Evolutionary conservation across 2,329 filamentous ascomycete species (phyloP), one percentile per base, ranked within the genome.

Genomic region (Aspergillus fumigatus): DNA sequence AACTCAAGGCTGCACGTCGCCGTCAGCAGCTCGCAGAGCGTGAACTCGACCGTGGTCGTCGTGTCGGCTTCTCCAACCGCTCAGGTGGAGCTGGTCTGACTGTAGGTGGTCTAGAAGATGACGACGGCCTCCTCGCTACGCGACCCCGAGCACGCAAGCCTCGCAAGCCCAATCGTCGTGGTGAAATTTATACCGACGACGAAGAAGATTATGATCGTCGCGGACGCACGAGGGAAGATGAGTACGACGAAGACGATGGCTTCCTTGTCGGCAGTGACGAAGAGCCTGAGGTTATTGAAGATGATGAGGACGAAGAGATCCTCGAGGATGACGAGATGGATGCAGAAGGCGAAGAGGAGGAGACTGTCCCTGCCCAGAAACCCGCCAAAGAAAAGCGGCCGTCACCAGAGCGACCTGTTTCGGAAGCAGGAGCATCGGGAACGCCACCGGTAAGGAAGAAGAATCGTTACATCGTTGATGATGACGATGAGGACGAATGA

Each of bases 241-340:
- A 92, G 66, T 92, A 92, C 67, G 89, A 93, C 69, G 88, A 89
- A 67, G 87, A 89, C 50, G 89, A 92, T 67, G 89, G 88, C 53
- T 93, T 93, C 74, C 85, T 93, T 52, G 78, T 78, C 25, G 73
- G 72, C 17, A 79, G 76, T 49, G 78, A 80, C 51, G 78, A 80
- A 64, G 78, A 80, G 49, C 67, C 72, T 1, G 78, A 80, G 57
- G 66, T 78, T 32, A 75, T 72, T 17, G 77, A 73, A 8, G 73
- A 73, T 25, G 76, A 76, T 23, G 75, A 74, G 4, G 77, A 78
- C 11, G 75, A 76, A 49, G 73, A 75, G 21, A 69, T 72, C 23
- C 64, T 74, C 8, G 73, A 74, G 48, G 77, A 77, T 51, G 76
- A 77, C 2, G 75, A 77, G 27, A 70, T 75, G 57, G 77, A 80